phyloP scores from a whole-genome alignment of 768 basidiomycete species.

The Phaeolepiota aurea region DNA sequence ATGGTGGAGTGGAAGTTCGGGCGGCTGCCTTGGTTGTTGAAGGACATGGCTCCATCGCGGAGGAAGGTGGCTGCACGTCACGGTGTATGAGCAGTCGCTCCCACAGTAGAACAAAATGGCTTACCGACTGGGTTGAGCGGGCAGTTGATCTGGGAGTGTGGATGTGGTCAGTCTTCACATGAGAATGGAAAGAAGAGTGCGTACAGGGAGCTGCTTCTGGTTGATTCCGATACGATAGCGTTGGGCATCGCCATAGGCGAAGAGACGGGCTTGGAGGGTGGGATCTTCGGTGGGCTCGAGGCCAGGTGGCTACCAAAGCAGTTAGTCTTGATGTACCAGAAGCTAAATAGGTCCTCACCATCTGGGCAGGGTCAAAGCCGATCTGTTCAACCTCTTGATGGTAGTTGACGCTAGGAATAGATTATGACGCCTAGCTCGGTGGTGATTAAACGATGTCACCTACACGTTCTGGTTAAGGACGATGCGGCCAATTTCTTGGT shows the following conservation, averaged over 20 bases:
- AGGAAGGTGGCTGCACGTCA: conserved; percentile 23
- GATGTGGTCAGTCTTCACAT: neutral
- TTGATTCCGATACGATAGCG: conserved; percentile 30
- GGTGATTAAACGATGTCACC: neutral
- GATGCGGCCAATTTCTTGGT: conserved; percentile 26
- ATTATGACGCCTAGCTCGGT: neutral
- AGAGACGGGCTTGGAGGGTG: conserved; percentile 48
- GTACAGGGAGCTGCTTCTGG: conserved; percentile 25
- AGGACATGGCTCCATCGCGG: conserved; percentile 27
- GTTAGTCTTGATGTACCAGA: neutral
- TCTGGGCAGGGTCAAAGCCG: conserved; percentile 42
- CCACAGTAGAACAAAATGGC: conserved; percentile 5
- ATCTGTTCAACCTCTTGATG: conserved; percentile 32
- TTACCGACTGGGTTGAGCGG: conserved; percentile 28
- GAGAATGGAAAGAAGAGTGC: neutral
- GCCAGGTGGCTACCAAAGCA: conserved; percentile 12
- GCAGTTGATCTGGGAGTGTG: conserved; percentile 19
- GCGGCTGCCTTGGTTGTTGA: conserved; percentile 28
- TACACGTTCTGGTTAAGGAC: conserved; percentile 28
- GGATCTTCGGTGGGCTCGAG: conserved; percentile 48
- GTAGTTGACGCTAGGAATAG: conserved; percentile 8
- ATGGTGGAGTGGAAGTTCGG: conserved; percentile 31
- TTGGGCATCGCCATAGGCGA: conserved; percentile 42
- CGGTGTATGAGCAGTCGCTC: neutral
- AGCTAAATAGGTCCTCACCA: conserved; percentile 21